These are phyloP conservation scores for Tephrocybe sp. DNA, from an alignment of 768 basidiomycete genomes.

Conservation along the genomic window DNA sequence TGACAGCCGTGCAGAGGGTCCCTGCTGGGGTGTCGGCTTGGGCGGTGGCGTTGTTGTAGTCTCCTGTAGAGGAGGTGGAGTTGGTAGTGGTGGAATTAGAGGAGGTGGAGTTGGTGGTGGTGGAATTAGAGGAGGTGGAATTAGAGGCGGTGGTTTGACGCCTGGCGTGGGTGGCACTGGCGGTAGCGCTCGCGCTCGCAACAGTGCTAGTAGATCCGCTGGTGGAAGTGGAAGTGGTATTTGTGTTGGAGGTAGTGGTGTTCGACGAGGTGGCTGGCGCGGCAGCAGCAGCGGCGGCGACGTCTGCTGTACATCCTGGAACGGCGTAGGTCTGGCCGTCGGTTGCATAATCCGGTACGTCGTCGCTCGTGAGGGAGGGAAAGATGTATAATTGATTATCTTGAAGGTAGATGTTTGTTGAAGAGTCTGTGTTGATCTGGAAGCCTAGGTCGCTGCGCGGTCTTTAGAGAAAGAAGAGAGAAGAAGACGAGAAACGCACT, in stretches of 20 bases:
- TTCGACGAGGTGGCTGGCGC: background rate
- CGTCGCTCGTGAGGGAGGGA: constrained; percentile 75
- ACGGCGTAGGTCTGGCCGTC: constrained; percentile 69
- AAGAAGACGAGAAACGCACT: constrained; percentile 37
- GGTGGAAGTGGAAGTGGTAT: constrained; percentile 11
- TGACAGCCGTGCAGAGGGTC: constrained; percentile 41
- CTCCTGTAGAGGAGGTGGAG: too few relatives aligned
- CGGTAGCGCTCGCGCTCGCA: background rate
- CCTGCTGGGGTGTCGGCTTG: constrained; percentile 16
- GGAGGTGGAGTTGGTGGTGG: background rate
- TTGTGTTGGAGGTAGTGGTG: background rate
- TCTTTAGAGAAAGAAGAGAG: constrained; percentile 1
- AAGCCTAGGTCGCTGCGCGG: constrained; percentile 64
- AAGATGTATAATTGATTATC: constrained; percentile 76
- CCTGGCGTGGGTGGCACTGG: background rate
- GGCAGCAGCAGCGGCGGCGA: background rate
- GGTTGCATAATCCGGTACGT: constrained; percentile 42
- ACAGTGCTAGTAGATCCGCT: constrained; percentile 27
- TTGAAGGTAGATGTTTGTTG: constrained; percentile 65
- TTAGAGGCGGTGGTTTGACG: background rate
- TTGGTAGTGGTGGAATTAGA: background rate
- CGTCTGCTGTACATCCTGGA: constrained; percentile 55
- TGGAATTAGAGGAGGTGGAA: background rate
- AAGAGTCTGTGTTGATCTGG: constrained; percentile 67
- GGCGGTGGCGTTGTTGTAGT: background rate